Evolutionary conservation across 2,329 filamentous ascomycete species (phyloP), one percentile per base, ranked within the genome.

Genomic region (Colletotrichum paranaense): DNA sequence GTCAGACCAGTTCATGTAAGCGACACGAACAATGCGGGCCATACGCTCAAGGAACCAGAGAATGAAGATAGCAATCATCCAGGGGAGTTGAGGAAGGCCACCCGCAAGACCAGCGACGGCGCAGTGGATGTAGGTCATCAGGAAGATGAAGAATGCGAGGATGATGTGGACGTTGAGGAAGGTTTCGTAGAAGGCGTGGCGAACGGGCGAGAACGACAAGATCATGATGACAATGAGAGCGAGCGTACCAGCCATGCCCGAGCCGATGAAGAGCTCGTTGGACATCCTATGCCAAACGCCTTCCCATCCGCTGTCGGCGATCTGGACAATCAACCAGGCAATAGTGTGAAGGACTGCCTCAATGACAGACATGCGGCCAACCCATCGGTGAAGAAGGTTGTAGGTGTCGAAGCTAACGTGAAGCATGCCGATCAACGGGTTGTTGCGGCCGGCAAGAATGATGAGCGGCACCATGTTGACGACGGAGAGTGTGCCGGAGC

Each of bases 121-220:
- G 78, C 94, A 91, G 85, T 98, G 97, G 49, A 95, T 86, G 89
- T 92, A 97, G 9, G 95, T 91, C 78, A 92, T 92, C 69, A 90
- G 86, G 63, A 98, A 89, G 60, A 87, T 86, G 67, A 94, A 80
- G 46, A 92, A 82, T 52, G 92, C 95, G 63, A 97, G 85, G 49
- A 94, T 82, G 77, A 97, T 95, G 84, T 98, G 97, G 35, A 93
- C 84, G 80, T 94, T 94, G 78, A 98, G 89, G 85, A 99, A 99
- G 1, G 95, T 97, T 85, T 99, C 97, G 85, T 99, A 99, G 81
- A 98, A 98, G 52, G 95, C 95, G 82, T 98, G 96, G 74, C 97
- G 92, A 64, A 99, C 80, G 0, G 95, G 93, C 2, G 95, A 96
- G 67, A 93, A 85, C 11, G 95, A 92, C 32, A 92, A 86, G 64